These are phyloP conservation scores for Emydomyces testavorans DNA, from an alignment of 2,329 filamentous ascomycete genomes.

Conservation along the genomic window DNA sequence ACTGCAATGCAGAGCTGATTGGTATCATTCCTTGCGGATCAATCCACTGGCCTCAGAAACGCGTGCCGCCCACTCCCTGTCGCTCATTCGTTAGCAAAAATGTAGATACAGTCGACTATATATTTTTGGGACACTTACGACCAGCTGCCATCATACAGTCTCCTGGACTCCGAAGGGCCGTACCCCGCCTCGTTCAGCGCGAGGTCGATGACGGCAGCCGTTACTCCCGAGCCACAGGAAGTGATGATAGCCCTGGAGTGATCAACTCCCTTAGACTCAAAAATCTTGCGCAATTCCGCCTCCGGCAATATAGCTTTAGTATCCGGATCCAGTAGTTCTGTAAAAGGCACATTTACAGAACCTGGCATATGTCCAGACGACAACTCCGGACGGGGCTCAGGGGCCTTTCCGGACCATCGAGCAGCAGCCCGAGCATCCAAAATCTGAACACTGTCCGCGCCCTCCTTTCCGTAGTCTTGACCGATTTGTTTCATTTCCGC, in stretches of 20 bases:
- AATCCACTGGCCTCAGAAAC: conserved; percentile 37
- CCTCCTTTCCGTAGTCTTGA: conserved; percentile 67
- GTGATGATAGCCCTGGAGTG: conserved; percentile 69
- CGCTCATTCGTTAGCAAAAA: conserved; percentile 4
- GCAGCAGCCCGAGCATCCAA: conserved; percentile 73
- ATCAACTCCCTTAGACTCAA: conserved; percentile 69
- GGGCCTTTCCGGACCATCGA: conserved; percentile 69
- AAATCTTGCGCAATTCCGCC: conserved; percentile 61
- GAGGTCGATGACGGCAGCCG: conserved; percentile 79
- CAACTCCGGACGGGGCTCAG: conserved; percentile 75
- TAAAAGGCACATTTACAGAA: conserved; percentile 70
- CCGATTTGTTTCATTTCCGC: conserved; percentile 72
- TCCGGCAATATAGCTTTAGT: conserved; percentile 68
- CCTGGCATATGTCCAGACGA: conserved; percentile 87
- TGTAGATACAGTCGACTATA: conserved; percentile 13
- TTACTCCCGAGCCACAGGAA: conserved; percentile 88
- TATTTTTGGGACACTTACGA: conserved; percentile 53
- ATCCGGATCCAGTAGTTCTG: conserved; percentile 64
- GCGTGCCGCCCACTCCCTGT: conserved; percentile 43
- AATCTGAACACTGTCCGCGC: conserved; percentile 71
- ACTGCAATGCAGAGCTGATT: not conserved
- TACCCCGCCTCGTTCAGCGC: conserved; percentile 70
- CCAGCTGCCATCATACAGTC: conserved; percentile 94
- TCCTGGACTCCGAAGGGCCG: conserved; percentile 54
- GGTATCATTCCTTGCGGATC: conserved; percentile 30